phyloP scores from a whole-genome alignment of 2,329 filamentous ascomycete genomes.

The Pseudocercospora fuligena region DNA sequence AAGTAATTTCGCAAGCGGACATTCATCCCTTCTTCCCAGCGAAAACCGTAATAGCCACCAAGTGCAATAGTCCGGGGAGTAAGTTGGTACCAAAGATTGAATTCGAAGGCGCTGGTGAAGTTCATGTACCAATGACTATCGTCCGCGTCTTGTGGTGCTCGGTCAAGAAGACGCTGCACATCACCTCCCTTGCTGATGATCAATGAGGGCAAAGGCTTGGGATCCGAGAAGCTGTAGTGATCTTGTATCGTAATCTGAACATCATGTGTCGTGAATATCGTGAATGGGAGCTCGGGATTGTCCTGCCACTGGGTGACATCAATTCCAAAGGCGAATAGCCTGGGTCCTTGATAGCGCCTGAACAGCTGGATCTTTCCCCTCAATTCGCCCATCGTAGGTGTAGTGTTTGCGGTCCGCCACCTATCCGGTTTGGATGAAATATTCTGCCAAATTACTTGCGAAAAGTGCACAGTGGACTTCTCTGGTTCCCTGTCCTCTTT shows the following conservation, averaged over 20 bases:
- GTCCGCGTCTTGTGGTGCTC: constrained; percentile 38
- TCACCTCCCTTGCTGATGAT: constrained; percentile 47
- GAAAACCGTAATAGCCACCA: constrained; percentile 49
- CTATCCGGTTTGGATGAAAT: constrained; percentile 32
- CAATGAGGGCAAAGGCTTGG: constrained; percentile 46
- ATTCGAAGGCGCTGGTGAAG: constrained; percentile 53
- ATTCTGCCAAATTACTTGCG: constrained; percentile 42
- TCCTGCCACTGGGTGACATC: constrained; percentile 43
- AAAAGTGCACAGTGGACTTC: constrained; percentile 43
- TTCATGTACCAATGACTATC: constrained; percentile 48
- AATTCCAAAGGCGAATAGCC: constrained; percentile 37
- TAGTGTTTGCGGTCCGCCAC: constrained; percentile 43
- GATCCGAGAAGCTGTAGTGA: constrained; percentile 51
- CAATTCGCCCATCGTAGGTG: constrained; percentile 40
- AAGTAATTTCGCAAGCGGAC: constrained; percentile 43
- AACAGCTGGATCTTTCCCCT: constrained; percentile 44
- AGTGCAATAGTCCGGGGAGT: constrained; percentile 48
- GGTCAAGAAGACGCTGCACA: constrained; percentile 46
- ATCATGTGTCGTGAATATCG: constrained; percentile 44
- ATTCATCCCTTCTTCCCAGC: constrained; percentile 54
- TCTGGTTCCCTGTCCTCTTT: constrained; percentile 43
- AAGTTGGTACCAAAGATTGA: constrained; percentile 44
- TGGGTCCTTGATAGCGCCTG: constrained; percentile 38
- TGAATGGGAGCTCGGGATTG: constrained; percentile 42
- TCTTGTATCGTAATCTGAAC: constrained; percentile 52